Conservation (phyloP, 768 basidiomycete genomes). For the Antrodiella citrinella region DNA sequence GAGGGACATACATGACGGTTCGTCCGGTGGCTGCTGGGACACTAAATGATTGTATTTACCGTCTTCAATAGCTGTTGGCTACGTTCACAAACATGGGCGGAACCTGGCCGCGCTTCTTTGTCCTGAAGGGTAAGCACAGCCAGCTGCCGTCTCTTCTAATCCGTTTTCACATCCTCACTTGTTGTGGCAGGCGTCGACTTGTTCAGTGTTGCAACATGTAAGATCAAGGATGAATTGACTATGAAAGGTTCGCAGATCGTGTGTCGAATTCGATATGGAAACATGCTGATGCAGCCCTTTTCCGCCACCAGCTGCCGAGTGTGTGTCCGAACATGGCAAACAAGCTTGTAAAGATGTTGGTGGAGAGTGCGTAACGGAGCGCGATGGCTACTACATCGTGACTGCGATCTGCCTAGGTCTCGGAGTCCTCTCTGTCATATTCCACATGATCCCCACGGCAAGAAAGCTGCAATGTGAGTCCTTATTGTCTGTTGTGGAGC, state of each 20-base stretch:
- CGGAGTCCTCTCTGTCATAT: slow-evolving; percentile 65
- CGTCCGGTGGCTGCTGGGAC: slow-evolving; percentile 25
- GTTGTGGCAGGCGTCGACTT: slow-evolving; percentile 83
- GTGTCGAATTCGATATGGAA: too few relatives aligned
- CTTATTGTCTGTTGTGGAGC: not conserved
- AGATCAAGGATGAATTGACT: slow-evolving; percentile 51
- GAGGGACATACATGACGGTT: slow-evolving; percentile 99
- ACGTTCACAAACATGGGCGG: slow-evolving; percentile 96
- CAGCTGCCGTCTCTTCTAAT: too few relatives aligned
- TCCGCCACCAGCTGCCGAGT: slow-evolving; percentile 57
- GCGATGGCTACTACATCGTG: slow-evolving; percentile 89
- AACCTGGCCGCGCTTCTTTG: slow-evolving; percentile 96
- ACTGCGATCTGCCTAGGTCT: slow-evolving; percentile 70
- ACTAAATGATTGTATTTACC: slow-evolving; percentile 6
- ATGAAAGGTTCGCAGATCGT: too few relatives aligned
- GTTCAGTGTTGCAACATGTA: slow-evolving; percentile 80
- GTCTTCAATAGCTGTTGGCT: slow-evolving; percentile 86
- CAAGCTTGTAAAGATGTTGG: slow-evolving; percentile 61
- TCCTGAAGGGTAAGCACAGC: slow-evolving; percentile 64
- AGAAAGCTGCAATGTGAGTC: slow-evolving; percentile 75
- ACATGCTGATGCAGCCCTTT: not conserved
- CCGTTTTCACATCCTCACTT: too few relatives aligned
- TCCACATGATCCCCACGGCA: slow-evolving; percentile 79
- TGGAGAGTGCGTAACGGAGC: slow-evolving; percentile 75
- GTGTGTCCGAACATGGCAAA: slow-evolving; percentile 90